Conservation (phyloP, 2,329 filamentous ascomycete genomes). For the Blastomyces emzantsi region DNA sequence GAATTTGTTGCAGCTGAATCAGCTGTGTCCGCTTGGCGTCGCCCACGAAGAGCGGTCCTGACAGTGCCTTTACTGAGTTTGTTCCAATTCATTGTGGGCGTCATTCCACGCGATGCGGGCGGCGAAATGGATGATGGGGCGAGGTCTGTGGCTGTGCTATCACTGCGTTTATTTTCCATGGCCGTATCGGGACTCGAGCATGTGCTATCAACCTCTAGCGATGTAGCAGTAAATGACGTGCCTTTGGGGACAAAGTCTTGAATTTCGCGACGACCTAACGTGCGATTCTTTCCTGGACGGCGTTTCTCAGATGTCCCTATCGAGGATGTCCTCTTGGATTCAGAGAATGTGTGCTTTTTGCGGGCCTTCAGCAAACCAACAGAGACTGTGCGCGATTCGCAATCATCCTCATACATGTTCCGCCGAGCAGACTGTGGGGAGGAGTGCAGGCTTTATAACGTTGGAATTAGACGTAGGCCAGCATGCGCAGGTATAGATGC, state of each 20-base stretch:
- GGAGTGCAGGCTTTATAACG: not conserved
- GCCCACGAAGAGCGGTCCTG: constrained; percentile 34
- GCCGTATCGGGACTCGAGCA: constrained; percentile 23
- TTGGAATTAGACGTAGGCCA: not conserved
- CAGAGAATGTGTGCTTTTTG: constrained; percentile 17
- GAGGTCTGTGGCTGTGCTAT: not conserved
- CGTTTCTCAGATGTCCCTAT: constrained; percentile 22
- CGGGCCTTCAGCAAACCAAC: constrained; percentile 33
- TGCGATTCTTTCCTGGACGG: constrained; percentile 22
- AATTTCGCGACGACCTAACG: constrained; percentile 20
- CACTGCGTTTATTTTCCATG: constrained; percentile 15
- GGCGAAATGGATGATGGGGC: not conserved
- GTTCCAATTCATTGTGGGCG: constrained; percentile 38
- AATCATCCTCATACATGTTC: constrained; percentile 22
- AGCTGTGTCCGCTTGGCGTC: constrained; percentile 16
- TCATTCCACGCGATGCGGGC: constrained; percentile 15
- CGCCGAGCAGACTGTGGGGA: not conserved
- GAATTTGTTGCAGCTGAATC: constrained; percentile 6
- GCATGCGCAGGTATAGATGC: not conserved
- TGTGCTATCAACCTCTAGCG: constrained; percentile 26
- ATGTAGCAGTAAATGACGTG: constrained; percentile 27
- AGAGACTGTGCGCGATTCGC: constrained; percentile 40
- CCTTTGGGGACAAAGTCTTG: constrained; percentile 33
- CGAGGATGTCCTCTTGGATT: constrained; percentile 19
- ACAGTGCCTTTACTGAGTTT: constrained; percentile 34